Evolutionary conservation across 495 filamentous ascomycete genomes (phyloP).

Genomic region (Xylaria curta): DNA sequence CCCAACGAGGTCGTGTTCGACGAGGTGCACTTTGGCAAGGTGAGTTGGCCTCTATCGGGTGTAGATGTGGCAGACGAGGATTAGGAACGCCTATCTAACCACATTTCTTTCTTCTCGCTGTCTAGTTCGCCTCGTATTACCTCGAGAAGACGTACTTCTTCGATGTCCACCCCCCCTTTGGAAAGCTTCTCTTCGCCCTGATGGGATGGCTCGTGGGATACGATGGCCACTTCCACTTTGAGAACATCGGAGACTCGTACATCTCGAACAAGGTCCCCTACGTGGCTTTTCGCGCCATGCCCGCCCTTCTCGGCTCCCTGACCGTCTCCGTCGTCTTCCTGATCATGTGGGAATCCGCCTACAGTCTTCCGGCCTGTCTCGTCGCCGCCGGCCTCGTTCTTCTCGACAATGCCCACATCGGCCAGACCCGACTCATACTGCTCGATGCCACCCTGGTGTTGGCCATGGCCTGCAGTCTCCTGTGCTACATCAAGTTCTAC

Average conservation of each 20-base stretch:
- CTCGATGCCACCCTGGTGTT: conserved; percentile 93
- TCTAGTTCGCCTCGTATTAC: conserved; percentile 94
- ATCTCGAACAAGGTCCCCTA: conserved; percentile 97
- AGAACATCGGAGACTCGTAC: conserved; percentile 99
- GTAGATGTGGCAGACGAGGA: not conserved
- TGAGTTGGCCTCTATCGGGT: conserved; percentile 46
- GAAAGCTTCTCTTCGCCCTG: conserved; percentile 86
- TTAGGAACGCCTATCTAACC: conserved; percentile 26
- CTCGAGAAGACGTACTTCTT: conserved; percentile 99
- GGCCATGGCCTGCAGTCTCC: conserved; percentile 91
- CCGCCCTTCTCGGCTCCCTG: conserved; percentile 86
- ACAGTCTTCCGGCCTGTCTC: conserved; percentile 90
- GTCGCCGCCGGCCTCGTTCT: conserved; percentile 85
- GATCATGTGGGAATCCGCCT: conserved; percentile 99
- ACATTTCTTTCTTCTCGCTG: not conserved
- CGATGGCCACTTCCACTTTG: conserved; percentile 96
- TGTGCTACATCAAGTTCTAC: conserved; percentile 97
- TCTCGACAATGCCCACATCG: conserved; percentile 98
- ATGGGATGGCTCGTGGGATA: conserved; percentile 97
- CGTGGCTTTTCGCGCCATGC: conserved; percentile 92
- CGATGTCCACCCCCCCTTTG: conserved; percentile 98
- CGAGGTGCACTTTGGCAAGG: conserved; percentile 99
- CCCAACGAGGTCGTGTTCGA: conserved; percentile 98
- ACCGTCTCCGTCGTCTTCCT: conserved; percentile 93
- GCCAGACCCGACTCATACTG: conserved; percentile 93